Evolutionary conservation across 2,329 filamentous ascomycete genomes (phyloP), one percentile per base, ranked within the genome.

Genomic region (Arthrobotrys megalospora): DNA sequence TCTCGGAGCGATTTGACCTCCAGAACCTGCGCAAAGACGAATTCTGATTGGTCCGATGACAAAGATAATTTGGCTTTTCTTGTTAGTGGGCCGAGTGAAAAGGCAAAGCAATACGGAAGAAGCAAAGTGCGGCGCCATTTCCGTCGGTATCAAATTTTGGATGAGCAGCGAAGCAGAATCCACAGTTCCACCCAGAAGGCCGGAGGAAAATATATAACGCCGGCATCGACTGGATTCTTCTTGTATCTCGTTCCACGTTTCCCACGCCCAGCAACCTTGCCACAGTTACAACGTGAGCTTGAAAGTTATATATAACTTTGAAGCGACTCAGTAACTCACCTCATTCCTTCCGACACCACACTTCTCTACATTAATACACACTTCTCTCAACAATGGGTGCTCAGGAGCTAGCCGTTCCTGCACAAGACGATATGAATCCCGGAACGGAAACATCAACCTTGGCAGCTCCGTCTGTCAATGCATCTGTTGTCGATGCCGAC

Each of bases 1-100:
- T 62, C 52, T 78, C 75, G 75, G 75, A 78, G 67, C 75, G 45
- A 78, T 68, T 72, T 78, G 75, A 78, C 67, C 47, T 78, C 75
- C 75, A 78, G 32, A 24, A 48, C 53, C 52, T 50, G 16, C n/a
- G 14, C 24, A n/a, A 21, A 32, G 3, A 14, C 12, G 12, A 11
- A 8, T 19, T 50, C 0, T 78, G 19, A 72, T 78, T 78, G 67
- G 75, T 45, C 19, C 7, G 55, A 41, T 53, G 43, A 67, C 43
- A 63, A 67, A 53, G 38, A 70, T 47, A 64, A 70, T 78, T 67
- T 66, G 66, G 58, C 52, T 78, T 62, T 65, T 60, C 34, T 19
- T 76, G 63, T 28, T 58, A 16, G 62, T 55, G 38, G 36, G 47
- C 36, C 64, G 24, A 19, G 19, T 16, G 48, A 43, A 68, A 50